Base-by-base conservation (phyloP, 2,329 filamentous ascomycete species). In the Epichloe gansuensis region DNA sequence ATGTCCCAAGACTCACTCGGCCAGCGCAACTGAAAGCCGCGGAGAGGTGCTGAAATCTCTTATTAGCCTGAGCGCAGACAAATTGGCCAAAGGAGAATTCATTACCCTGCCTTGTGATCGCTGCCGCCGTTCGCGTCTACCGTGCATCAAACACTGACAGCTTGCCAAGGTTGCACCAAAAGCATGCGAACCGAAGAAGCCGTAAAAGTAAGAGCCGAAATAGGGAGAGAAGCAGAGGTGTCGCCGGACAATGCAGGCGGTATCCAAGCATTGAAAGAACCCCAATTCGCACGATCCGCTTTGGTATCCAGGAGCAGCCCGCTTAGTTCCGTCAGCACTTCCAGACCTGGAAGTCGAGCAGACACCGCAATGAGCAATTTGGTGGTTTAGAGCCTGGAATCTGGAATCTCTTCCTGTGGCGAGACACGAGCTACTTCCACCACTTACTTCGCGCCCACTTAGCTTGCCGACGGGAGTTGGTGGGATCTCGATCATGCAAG, bases 91-190 rank as follows among this genome's bases (percentile, higher is more conserved):
- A 47, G 88, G 88, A 3, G 85, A 89, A 52, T 73, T 80, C 5
- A 86, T 95, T 48, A 69, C 81, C n/a, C 90, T 89, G 9, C 87
- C 88, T 0, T 95, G 89, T 63, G 90, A 95, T 64, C 77, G 88
- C 39, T 95, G 89, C 64, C 78, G 89, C 45, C 77, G 89, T 34
- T 73, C 94, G 15, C 83, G 86, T 58, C 87, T 90, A 70, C 81
- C 88, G 54, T 95, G 89, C 56, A 73, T 91, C 47, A 94, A 94
- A 68, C 87, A 95, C 57, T 73, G 93, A 41, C 88, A 0, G 88
- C 88, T 8, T 95, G 90, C 63, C 81, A 85, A 66, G 88, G 88
- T 23, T 95, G 89, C 66, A 94, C 89, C 0, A 91, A 88, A 94
- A 94, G 65, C 89, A 95, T 64, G 88, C 88, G 21, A 91, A 90